Conservation (phyloP, 2,329 filamentous ascomycete genomes). For the Clonostachys sp. region DNA sequence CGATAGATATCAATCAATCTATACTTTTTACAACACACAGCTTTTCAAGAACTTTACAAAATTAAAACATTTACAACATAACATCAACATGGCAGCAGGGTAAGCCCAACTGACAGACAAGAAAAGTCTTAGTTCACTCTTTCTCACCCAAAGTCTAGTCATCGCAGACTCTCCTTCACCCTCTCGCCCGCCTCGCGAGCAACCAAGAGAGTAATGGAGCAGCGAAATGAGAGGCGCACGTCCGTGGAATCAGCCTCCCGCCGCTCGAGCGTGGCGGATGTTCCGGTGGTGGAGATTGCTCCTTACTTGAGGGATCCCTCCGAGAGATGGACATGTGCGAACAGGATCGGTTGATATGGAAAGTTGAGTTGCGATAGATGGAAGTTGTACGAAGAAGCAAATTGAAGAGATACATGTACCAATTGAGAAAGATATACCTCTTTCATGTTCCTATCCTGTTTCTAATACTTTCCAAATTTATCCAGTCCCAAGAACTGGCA, state of each 20-base stretch:
- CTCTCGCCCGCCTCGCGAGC: background rate
- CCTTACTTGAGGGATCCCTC: background rate
- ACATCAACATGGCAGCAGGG: too few species aligned
- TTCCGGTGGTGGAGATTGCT: background rate
- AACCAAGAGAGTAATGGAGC: background rate
- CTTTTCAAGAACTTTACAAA: too few species aligned
- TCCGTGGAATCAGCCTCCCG: background rate
- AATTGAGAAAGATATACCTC: too few species aligned
- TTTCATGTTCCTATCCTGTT: too few species aligned
- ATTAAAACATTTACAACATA: too few species aligned
- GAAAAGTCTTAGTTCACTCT: too few species aligned
- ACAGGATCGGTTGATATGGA: background rate
- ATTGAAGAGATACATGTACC: background rate
- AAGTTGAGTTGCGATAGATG: background rate
- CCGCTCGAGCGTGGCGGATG: background rate
- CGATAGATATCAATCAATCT: too few species aligned
- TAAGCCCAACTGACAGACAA: too few species aligned
- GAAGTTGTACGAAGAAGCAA: background rate
- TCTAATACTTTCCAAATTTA: too few species aligned
- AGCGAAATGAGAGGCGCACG: background rate
- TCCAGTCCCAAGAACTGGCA: background rate
- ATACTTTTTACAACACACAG: too few species aligned
- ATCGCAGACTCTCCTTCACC: background rate
- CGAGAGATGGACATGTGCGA: background rate
- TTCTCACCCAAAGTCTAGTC: too few species aligned